phyloP scores from a whole-genome alignment of 176 grass and related monocot species.

The Eragrostis nindensis region DNA sequence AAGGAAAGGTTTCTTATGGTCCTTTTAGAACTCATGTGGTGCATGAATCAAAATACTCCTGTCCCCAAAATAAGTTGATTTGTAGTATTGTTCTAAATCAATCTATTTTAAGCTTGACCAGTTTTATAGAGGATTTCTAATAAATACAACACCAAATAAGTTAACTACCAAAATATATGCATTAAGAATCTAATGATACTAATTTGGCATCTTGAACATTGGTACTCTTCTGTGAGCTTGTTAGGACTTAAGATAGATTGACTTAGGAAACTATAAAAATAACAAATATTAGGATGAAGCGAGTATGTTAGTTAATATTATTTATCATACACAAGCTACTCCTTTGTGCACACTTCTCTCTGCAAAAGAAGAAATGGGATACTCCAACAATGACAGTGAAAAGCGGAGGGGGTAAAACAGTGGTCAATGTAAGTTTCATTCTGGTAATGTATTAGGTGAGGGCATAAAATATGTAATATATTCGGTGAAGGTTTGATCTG shows the following conservation, averaged over 20 bases:
- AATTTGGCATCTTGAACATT: too few relatives aligned
- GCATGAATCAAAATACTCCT: not conserved
- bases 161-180: too few relatives aligned
- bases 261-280: too few relatives aligned
- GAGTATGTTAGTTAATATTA: not conserved
- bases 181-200: too few relatives aligned
- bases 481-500: slow-evolving; percentile 33
- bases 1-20: not conserved
- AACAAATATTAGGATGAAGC: too few relatives aligned
- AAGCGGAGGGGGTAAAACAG: not conserved
- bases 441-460: slow-evolving; percentile 2
- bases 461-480: slow-evolving; percentile 23
- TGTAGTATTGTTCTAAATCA: too few relatives aligned
- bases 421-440: slow-evolving; percentile 22
- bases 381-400: not conserved
- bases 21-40: not conserved
- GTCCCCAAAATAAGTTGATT: too few relatives aligned
- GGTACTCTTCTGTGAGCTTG: too few relatives aligned
- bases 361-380: not conserved
- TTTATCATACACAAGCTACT: not conserved
- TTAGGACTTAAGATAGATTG: too few relatives aligned
- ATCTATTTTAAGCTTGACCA: too few relatives aligned
- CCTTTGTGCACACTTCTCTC: not conserved
- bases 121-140: too few relatives aligned
- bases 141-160: too few relatives aligned